Percentiles rank a stretch among this genome's conserved stretches.
These are phyloP conservation scores for Entomortierella beljakovae DNA, from an alignment of 192 early-diverging fungal genomes.

Conservation along the genomic window DNA sequence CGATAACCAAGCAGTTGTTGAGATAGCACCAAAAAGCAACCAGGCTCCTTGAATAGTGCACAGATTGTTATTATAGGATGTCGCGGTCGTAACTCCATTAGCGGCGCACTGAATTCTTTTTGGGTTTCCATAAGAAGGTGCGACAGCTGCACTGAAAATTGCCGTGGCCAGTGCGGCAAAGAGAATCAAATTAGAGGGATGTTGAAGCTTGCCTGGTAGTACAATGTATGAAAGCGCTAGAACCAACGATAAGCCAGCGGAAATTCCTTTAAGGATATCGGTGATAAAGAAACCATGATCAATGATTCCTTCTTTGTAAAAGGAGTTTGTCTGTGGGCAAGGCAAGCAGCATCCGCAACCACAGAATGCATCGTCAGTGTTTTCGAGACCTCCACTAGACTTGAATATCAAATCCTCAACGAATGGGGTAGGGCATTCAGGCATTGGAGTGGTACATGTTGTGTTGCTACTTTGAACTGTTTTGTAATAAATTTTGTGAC, in stretches of 20 bases:
- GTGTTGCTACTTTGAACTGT: constrained; percentile 45
- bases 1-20: constrained; percentile 56
- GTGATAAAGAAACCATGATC: constrained; percentile 58
- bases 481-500: neutral
- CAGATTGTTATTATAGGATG: constrained; percentile 53
- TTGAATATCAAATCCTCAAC: constrained; percentile 48
- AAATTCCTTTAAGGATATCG: constrained; percentile 58
- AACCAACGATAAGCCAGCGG: constrained; percentile 44
- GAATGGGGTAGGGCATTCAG: constrained; percentile 56
- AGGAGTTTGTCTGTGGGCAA: constrained; percentile 59
- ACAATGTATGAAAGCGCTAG: constrained; percentile 59
- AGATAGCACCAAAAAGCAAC: constrained; percentile 59
- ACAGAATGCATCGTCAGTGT: constrained; percentile 35
- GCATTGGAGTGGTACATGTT: constrained; percentile 32
- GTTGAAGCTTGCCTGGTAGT: constrained; percentile 60
- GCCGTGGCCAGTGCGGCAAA: constrained; percentile 55
- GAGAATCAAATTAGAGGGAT: constrained; percentile 61
- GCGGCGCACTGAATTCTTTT: constrained; percentile 57
- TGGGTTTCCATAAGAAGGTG: constrained; percentile 57
- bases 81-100: constrained; percentile 39
- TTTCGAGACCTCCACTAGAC: constrained; percentile 19
- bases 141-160: constrained; percentile 55
- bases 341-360: constrained; percentile 62
- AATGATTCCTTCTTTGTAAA: constrained; percentile 57
- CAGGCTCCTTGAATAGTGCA: constrained; percentile 61